These are phyloP conservation scores for Vanderwaltozyma verrucispora DNA, from an alignment of 805 yeast species.

Conservation along the genomic window DNA sequence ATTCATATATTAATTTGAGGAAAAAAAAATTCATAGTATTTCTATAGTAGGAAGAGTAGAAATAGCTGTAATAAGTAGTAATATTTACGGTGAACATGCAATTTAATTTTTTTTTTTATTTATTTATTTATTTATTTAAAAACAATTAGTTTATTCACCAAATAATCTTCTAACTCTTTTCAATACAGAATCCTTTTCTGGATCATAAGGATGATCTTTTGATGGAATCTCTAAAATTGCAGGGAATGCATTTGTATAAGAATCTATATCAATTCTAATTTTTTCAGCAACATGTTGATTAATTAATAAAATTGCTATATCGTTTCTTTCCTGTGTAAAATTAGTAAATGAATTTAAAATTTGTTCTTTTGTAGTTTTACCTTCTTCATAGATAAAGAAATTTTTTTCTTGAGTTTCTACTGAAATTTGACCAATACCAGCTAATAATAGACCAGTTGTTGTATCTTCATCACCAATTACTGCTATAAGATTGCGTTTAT, in stretches of 20 bases:
- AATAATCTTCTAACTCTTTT: slow-evolving; percentile 90
- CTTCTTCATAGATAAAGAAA: slow-evolving; percentile 68
- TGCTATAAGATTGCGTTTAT: slow-evolving; percentile 74
- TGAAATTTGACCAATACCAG: slow-evolving; percentile 83
- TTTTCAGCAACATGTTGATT: slow-evolving; percentile 92
- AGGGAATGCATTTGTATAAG: slow-evolving; percentile 84
- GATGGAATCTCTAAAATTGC: slow-evolving; percentile 96
- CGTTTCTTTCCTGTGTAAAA: slow-evolving; percentile 68
- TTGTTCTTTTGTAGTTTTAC: slow-evolving; percentile 67
- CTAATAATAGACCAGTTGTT: slow-evolving; percentile 88
- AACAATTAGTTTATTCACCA: slow-evolving; percentile 84
- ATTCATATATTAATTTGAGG: no score
- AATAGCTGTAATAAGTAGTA: no score
- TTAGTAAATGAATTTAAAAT: slow-evolving; percentile 64
- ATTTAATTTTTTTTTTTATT: background rate
- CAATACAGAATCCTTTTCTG: slow-evolving; percentile 92
- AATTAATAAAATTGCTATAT: slow-evolving; percentile 84
- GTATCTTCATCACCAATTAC: slow-evolving; percentile 98
- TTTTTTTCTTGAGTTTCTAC: slow-evolving; percentile 48
- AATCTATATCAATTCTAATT: slow-evolving; percentile 73
- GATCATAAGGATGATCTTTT: slow-evolving; percentile 97
- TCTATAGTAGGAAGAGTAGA: no score
- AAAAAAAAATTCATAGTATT: no score
- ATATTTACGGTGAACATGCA: no score
- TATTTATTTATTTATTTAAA: slow-evolving; percentile 1